A percentile compares a stretch with the other conserved stretches of the same genome.
Evolutionary conservation across 139 green algal genomes (phyloP).

Genomic region (Chara braunii): DNA sequence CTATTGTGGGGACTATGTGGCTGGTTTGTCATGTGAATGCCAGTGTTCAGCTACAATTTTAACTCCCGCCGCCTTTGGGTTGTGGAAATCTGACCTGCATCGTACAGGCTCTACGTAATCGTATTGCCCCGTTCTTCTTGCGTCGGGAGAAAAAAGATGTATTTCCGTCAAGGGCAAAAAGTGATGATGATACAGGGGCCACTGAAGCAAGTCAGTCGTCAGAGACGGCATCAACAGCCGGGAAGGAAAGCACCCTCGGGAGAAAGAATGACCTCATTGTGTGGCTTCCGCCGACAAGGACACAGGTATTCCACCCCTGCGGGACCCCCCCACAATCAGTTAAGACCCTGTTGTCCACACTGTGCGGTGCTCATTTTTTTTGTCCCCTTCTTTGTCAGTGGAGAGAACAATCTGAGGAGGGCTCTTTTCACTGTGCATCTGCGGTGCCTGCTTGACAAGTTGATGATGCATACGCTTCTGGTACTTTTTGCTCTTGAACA

Average conservation of each 20-base stretch:
- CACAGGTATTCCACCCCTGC: no score
- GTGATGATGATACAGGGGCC: background rate
- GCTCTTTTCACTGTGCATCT: no score
- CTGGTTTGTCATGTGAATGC: slow-evolving; percentile 2
- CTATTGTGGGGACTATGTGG: background rate
- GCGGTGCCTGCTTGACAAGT: background rate
- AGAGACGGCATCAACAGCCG: background rate
- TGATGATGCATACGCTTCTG: background rate
- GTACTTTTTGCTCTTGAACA: background rate
- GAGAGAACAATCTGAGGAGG: background rate
- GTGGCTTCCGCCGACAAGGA: slow-evolving; percentile 71
- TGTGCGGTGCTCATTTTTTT: background rate
- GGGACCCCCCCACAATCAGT: no score
- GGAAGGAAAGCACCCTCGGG: slow-evolving; percentile 21
- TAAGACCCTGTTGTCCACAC: background rate
- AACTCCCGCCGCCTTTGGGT: no score
- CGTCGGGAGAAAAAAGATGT: slow-evolving; percentile 81
- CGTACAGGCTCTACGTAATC: slow-evolving; percentile 39
- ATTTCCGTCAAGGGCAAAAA: slow-evolving; percentile 27
- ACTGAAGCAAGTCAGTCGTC: background rate
- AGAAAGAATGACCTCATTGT: slow-evolving; percentile 91
- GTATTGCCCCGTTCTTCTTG: slow-evolving; percentile 73
- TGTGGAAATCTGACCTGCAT: no score
- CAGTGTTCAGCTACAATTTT: slow-evolving; percentile 7
- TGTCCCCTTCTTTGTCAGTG: background rate